Base-by-base conservation (phyloP, 2,329 filamentous ascomycete genomes). In the Tolypocladium capitatum region DNA sequence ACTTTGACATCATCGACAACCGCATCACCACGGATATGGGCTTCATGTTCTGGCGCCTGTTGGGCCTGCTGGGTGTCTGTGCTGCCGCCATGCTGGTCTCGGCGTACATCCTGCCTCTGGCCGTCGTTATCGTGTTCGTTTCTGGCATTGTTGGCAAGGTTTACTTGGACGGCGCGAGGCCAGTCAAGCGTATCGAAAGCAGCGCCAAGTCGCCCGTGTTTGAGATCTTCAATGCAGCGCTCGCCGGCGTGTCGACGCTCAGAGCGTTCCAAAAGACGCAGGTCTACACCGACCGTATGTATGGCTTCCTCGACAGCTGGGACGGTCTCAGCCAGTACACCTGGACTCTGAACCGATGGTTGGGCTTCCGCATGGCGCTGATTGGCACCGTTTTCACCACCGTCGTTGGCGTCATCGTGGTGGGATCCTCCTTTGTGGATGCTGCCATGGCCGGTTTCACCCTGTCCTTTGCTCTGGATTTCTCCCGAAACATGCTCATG, bases 191-290 rank as follows among this genome's bases (percentile, higher is more conserved):
- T 5, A 73, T 91, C 1, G 86, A 91, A 62, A 86, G 81, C 53
- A 86, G 76, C 3, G 76, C 80, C 48, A 90, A 88, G 63, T 86
- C 81, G 0, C 86, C 86, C 0, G 80, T 91, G 1, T 90, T 88
- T 55, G 86, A 91, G 60, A 80, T 86, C 52, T 90, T 91, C 56
- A 82, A 81, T 11, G 80, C 83, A 1, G 78, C 83, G 0, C 73
- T 91, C 10, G 75, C 77, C 0, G 86, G 86, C 5, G 77, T 92
- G 18, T 72, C 78, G 1, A 90, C 86, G 0, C 86, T 92, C 46
- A 78, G 86, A 13, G 83, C 83, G 0, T 91, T 86, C 54, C 79
- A 80, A 53, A 88, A 86, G 67, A 68, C 72, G 0, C 70, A 78
- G 20, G 71, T 73, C 1, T 91, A 88, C 53, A 69, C 85, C 42